Conservation (phyloP, 768 basidiomycete species). For the Galerina sulciceps region DNA sequence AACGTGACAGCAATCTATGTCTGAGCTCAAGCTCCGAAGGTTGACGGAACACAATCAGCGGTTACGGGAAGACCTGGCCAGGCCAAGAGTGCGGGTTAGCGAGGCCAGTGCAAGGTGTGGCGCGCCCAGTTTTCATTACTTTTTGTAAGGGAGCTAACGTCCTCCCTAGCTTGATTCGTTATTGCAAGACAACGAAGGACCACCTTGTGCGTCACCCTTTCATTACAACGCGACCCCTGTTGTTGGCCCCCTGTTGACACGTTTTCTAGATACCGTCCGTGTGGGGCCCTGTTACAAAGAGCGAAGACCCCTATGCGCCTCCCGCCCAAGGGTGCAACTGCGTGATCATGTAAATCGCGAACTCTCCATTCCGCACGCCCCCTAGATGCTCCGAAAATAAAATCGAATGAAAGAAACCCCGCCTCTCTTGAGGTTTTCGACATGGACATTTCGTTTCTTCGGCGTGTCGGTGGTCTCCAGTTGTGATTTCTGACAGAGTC, state of each 20-base stretch:
- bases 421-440: not conserved
- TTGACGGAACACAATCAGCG: slow-evolving; percentile 94
- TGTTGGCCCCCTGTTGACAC: slow-evolving; percentile 8
- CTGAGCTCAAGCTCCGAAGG: slow-evolving; percentile 93
- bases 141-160: slow-evolving; percentile 6
- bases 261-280: slow-evolving; percentile 80
- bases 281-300: slow-evolving; percentile 90
- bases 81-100: slow-evolving; percentile 89
- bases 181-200: slow-evolving; percentile 93
- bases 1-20: slow-evolving; percentile 81
- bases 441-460: slow-evolving; percentile 8
- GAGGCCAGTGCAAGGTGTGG: slow-evolving; percentile 87
- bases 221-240: slow-evolving; percentile 17
- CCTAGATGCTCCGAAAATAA: slow-evolving; percentile 2
- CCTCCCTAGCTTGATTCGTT: slow-evolving; percentile 78
- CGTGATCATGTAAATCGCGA: slow-evolving; percentile 61
- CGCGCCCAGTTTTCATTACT: slow-evolving; percentile 29
- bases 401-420: slow-evolving; percentile 11
- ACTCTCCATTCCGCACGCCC: not conserved
- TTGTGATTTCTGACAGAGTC: slow-evolving; percentile 9
- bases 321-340: slow-evolving; percentile 77
- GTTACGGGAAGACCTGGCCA: slow-evolving; percentile 84
- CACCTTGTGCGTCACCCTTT: slow-evolving; percentile 65
- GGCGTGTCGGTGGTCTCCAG: slow-evolving; percentile 14
- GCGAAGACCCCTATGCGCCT: slow-evolving; percentile 92